phyloP scores from a whole-genome alignment of 768 basidiomycete genomes.

The Suillus luteus region DNA sequence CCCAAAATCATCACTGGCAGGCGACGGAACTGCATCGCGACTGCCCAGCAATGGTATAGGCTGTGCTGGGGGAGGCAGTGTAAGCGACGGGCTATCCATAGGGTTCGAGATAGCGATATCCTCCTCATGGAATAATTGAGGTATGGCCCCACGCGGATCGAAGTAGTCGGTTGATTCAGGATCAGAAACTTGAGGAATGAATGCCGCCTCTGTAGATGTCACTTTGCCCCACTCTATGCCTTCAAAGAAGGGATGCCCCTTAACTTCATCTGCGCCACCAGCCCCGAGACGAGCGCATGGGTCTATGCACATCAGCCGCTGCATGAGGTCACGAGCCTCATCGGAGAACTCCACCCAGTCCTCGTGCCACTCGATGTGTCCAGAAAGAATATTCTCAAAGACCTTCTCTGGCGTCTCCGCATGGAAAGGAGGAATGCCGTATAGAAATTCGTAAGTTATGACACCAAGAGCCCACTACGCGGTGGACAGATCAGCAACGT shows the following conservation, averaged over 20 bases:
- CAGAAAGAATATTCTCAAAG: constrained; percentile 96
- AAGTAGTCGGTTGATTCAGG: constrained; percentile 99
- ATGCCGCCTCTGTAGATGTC: constrained; percentile 84
- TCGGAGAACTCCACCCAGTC: constrained; percentile 85
- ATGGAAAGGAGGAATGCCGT: constrained; percentile 96
- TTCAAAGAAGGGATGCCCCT: constrained; percentile 85
- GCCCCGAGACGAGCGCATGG: constrained; percentile 79
- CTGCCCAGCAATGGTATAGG: constrained; percentile 35
- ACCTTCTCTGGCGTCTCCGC: constrained; percentile 96
- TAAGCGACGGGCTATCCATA: constrained; percentile 45
- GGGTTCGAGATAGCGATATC: constrained; percentile 60
- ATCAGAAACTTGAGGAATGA: constrained; percentile 93
- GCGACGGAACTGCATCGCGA: constrained; percentile 47
- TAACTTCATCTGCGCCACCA: constrained; percentile 90
- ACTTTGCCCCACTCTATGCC: constrained; percentile 94
- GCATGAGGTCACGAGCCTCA: constrained; percentile 90
- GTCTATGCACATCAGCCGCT: constrained; percentile 79
- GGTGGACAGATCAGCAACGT: constrained; percentile 17
- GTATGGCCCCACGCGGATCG: constrained; percentile 91
- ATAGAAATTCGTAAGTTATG: constrained; percentile 97
- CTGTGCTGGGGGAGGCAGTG: constrained; percentile 21
- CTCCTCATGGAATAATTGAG: constrained; percentile 90
- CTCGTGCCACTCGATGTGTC: constrained; percentile 94
- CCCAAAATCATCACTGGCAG: constrained; percentile 89
- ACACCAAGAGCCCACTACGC: constrained; percentile 96